A percentile compares a stretch with the other conserved stretches of the same genome.
These are phyloP conservation scores for Herpetospermum pedunculosum DNA, from an alignment of 306 rosid species.

Conservation along the genomic window DNA sequence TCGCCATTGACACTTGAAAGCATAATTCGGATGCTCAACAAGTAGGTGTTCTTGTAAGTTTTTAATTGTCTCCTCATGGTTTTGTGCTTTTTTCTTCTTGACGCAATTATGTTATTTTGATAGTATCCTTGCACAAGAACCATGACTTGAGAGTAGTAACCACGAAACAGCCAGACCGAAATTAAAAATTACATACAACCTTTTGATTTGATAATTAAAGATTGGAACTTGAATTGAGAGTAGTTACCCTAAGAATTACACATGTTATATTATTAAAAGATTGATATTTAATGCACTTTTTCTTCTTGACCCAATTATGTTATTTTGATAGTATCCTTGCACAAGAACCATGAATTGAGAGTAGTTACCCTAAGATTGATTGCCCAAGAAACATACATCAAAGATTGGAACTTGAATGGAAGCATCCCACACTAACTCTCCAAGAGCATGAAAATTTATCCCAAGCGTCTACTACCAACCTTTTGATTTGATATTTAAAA, in stretches of 20 bases:
- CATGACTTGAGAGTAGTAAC: neutral
- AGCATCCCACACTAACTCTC: neutral
- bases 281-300: too few relatives aligned
- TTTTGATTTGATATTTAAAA: neutral
- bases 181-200: neutral
- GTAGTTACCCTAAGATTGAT: neutral
- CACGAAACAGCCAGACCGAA: neutral
- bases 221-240: too few relatives aligned
- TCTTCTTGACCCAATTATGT: neutral
- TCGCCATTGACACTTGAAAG: slow-evolving; percentile 50
- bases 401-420: neutral
- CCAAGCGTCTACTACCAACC: neutral
- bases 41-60: slow-evolving; percentile 40
- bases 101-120: neutral
- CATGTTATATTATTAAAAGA: too few relatives aligned
- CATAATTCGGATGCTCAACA: slow-evolving; percentile 62
- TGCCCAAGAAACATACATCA: neutral
- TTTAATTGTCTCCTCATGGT: slow-evolving; percentile 10
- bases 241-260: too few relatives aligned
- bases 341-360: neutral
- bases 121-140: neutral
- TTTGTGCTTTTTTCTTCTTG: neutral
- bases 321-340: neutral
- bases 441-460: neutral
- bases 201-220: too few relatives aligned